These are phyloP conservation scores for Wickerhamomyces queroliae DNA, from an alignment of 805 yeast species.

Conservation along the genomic window DNA sequence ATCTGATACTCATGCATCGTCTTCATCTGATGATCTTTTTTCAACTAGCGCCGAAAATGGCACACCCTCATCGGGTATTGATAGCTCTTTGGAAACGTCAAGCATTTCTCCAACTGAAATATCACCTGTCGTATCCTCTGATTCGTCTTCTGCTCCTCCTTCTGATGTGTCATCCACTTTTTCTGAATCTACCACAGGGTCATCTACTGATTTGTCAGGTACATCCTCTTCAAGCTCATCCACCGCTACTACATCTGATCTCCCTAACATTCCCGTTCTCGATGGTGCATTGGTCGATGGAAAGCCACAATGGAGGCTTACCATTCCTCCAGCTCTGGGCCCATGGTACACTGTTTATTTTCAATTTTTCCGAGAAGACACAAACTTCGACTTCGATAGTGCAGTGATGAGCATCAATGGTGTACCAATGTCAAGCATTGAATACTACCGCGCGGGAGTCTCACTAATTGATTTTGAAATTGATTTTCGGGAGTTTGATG, in stretches of 20 bases:
- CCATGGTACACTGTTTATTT: not conserved
- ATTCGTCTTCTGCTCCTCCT: no score
- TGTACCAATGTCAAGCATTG: not conserved
- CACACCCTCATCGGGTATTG: no score
- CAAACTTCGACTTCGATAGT: not conserved
- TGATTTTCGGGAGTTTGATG: not conserved
- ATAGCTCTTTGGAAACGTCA: no score
- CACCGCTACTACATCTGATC: not conserved
- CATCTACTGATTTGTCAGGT: not conserved
- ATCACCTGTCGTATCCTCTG: no score
- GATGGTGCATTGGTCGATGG: not conserved
- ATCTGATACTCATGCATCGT: no score
- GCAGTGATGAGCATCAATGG: not conserved
- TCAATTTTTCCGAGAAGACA: not conserved
- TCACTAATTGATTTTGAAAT: not conserved
- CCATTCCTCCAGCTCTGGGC: not conserved
- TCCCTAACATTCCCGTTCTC: not conserved
- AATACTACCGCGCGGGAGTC: no score
- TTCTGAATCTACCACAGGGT: no score
- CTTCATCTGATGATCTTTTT: no score
- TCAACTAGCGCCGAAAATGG: no score
- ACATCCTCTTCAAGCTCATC: not conserved
- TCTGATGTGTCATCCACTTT: not conserved
- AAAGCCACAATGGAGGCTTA: not conserved
- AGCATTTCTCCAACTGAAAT: no score